phyloP scores from a whole-genome alignment of 257 asterid species.

The Capsicum rhomboideum region DNA sequence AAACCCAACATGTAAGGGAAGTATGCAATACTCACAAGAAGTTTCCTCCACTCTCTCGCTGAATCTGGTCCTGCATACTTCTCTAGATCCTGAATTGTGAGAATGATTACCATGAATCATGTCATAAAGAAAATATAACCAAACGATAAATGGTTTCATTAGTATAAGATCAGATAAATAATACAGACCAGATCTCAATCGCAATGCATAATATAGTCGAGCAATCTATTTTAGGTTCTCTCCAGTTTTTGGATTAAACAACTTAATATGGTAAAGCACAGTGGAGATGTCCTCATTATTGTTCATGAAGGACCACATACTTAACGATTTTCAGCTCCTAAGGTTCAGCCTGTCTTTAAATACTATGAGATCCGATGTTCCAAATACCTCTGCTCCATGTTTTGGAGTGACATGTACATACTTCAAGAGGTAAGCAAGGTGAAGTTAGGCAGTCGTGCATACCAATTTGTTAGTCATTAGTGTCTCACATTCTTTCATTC shows the following conservation, averaged over 20 bases:
- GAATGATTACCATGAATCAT: not conserved
- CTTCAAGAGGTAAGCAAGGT: not conserved
- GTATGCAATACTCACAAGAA: constrained; percentile 56
- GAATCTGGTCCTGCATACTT: constrained; percentile 77
- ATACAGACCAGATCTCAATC: too few species aligned
- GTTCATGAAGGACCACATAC: too few species aligned
- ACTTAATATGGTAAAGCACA: too few species aligned
- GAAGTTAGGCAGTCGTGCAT: not conserved
- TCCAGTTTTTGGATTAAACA: too few species aligned
- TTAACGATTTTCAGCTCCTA: too few species aligned
- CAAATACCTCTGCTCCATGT: too few species aligned
- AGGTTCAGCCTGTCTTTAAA: too few species aligned
- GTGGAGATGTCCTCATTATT: too few species aligned
- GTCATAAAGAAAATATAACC: not conserved
- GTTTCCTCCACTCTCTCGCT: constrained; percentile 86
- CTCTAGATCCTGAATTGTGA: constrained; percentile 66
- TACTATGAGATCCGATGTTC: too few species aligned
- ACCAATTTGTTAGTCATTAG: not conserved
- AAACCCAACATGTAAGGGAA: not conserved
- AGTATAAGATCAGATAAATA: not conserved
- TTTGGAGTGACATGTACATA: too few species aligned
- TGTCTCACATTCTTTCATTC: not conserved
- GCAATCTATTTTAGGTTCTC: too few species aligned
- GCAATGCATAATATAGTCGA: too few species aligned
- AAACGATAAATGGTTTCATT: not conserved